phyloP scores from a whole-genome alignment of 148 eudicot genomes.

The Vaccinium macrocarpon region DNA sequence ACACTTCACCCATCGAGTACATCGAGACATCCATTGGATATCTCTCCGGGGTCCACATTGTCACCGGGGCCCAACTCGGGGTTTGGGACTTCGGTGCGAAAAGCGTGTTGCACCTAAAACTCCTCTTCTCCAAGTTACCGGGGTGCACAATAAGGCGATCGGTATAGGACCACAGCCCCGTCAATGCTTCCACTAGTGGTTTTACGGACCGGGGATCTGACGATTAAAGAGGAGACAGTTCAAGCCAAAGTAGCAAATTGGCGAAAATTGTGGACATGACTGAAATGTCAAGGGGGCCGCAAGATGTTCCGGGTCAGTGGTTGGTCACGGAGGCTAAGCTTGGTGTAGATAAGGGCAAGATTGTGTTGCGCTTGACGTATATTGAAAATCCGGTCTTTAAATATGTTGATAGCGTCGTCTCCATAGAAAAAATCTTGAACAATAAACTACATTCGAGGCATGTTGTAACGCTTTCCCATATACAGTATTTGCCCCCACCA shows the following conservation, averaged over 20 bases:
- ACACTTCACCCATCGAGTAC: constrained; percentile 91
- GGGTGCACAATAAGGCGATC: constrained; percentile 93
- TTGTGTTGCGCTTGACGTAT: constrained; percentile 70
- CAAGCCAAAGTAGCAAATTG: constrained; percentile 50
- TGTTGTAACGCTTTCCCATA: no score
- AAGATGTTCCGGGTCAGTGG: constrained; percentile 96
- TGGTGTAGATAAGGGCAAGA: constrained; percentile 88
- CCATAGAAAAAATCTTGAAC: no score
- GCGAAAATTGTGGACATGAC: constrained; percentile 80
- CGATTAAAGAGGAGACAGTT: constrained; percentile 44
- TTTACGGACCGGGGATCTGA: constrained; percentile 31
- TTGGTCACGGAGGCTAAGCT: constrained; percentile 93
- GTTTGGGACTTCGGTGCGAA: constrained; percentile 95
- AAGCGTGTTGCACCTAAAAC: constrained; percentile 86
- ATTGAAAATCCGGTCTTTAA: no score
- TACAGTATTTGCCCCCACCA: no score
- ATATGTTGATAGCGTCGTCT: no score
- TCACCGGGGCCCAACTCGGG: constrained; percentile 95
- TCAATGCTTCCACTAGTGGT: constrained; percentile 37
- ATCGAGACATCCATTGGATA: constrained; percentile 88
- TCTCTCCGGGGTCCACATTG: constrained; percentile 92
- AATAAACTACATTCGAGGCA: no score
- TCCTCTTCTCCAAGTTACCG: constrained; percentile 91
- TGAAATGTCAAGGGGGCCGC: constrained; percentile 90
- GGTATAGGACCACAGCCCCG: constrained; percentile 95